phyloP scores from a whole-genome alignment of 495 filamentous ascomycete genomes.

The Hypomontagnella monticulosa region DNA sequence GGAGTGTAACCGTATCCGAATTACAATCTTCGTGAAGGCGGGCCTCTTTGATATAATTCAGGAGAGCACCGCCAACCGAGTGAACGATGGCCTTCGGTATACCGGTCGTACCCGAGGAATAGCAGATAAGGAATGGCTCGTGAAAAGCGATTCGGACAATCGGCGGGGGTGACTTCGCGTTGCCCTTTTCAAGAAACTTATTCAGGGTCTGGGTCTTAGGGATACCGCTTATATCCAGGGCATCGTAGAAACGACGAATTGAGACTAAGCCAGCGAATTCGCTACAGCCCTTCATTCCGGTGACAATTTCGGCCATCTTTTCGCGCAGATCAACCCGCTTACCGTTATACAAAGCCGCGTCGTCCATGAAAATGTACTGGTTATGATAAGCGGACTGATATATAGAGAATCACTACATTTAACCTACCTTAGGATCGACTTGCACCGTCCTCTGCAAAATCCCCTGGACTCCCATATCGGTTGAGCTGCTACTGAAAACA shows the following conservation, averaged over 20 bases:
- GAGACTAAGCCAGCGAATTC: slow-evolving; percentile 71
- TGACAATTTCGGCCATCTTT: slow-evolving; percentile 74
- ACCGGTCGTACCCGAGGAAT: slow-evolving; percentile 77
- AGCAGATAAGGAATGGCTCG: slow-evolving; percentile 77
- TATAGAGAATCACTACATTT: neutral
- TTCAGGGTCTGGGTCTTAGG: slow-evolving; percentile 63
- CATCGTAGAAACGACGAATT: slow-evolving; percentile 70
- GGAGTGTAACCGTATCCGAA: slow-evolving; percentile 58
- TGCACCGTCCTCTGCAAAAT: slow-evolving; percentile 78
- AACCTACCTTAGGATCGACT: slow-evolving; percentile 67
- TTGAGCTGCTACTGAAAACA: slow-evolving; percentile 75
- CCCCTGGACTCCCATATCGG: slow-evolving; percentile 82
- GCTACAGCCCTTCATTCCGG: slow-evolving; percentile 64
- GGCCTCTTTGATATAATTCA: slow-evolving; percentile 69
- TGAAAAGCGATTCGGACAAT: slow-evolving; percentile 71
- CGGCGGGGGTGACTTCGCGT: slow-evolving; percentile 50
- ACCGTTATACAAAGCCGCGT: slow-evolving; percentile 80
- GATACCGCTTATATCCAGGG: slow-evolving; percentile 66
- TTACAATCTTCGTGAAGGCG: slow-evolving; percentile 65
- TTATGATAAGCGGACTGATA: slow-evolving; percentile 4
- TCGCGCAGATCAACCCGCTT: slow-evolving; percentile 73
- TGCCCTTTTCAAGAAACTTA: slow-evolving; percentile 59
- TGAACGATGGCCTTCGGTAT: slow-evolving; percentile 82
- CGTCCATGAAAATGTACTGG: slow-evolving; percentile 78
- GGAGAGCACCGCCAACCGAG: slow-evolving; percentile 67